These are phyloP conservation scores for Calocybe gangraenosa DNA, from an alignment of 768 basidiomycete species.

Conservation along the genomic window DNA sequence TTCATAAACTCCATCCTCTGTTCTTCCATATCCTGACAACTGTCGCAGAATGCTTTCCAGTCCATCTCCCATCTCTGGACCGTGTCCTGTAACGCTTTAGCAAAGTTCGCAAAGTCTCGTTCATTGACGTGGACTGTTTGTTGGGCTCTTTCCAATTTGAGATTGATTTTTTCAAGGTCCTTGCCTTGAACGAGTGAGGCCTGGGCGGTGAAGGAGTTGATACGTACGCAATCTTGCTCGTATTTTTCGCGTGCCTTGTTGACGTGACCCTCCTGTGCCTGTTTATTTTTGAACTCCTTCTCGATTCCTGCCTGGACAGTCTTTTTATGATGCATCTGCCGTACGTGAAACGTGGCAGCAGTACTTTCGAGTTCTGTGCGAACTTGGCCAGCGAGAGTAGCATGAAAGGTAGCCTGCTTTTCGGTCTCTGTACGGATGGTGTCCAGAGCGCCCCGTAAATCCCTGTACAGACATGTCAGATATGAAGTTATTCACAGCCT, in stretches of 20 bases:
- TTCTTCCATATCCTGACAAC: conserved; percentile 94
- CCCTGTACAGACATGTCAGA: conserved; percentile 41
- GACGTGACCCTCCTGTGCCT: conserved; percentile 82
- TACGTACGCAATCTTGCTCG: conserved; percentile 85
- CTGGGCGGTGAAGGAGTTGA: conserved; percentile 93
- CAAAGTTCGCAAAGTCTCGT: conserved; percentile 87
- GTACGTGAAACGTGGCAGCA: conserved; percentile 52
- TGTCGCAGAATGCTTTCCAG: conserved; percentile 94
- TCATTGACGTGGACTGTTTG: conserved; percentile 90
- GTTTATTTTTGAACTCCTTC: conserved; percentile 87
- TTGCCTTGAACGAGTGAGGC: conserved; percentile 87
- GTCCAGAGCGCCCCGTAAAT: conserved; percentile 77
- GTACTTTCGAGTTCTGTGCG: conserved; percentile 71
- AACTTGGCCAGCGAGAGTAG: conserved; percentile 70
- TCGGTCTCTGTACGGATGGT: conserved; percentile 82
- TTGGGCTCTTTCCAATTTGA: conserved; percentile 87
- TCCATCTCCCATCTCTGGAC: conserved; percentile 84
- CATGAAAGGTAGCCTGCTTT: conserved; percentile 70
- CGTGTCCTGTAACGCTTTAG: conserved; percentile 74
- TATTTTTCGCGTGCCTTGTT: conserved; percentile 90
- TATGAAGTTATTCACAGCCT: not conserved
- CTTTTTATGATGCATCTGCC: conserved; percentile 72
- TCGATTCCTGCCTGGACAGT: conserved; percentile 73
- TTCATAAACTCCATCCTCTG: conserved; percentile 93
- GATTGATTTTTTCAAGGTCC: conserved; percentile 85